Evolutionary conservation across 495 filamentous ascomycete genomes (phyloP).

Genomic region (Xylaria cubensis): DNA sequence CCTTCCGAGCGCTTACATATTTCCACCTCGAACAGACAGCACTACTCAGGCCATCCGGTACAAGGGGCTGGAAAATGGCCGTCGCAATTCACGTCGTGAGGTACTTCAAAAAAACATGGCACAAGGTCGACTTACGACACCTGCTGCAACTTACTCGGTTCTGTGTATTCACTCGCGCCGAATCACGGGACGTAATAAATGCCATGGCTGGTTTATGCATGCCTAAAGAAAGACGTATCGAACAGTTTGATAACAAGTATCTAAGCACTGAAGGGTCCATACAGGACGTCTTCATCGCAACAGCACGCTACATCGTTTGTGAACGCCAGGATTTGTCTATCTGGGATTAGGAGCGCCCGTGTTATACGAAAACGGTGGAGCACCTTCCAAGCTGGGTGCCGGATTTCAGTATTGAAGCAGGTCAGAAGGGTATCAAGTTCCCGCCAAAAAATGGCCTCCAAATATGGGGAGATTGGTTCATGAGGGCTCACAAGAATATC

Average conservation of each 20-base stretch:
- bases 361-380: not conserved
- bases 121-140: not conserved
- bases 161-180: not conserved
- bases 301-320: not conserved
- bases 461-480: not conserved
- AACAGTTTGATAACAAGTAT: not conserved
- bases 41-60: not conserved
- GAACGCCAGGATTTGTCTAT: constrained; percentile 10
- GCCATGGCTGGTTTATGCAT: not conserved
- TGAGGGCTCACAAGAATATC: not conserved
- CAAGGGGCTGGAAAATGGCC: not conserved
- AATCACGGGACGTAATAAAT: not conserved
- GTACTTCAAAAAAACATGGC: no score
- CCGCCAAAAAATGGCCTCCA: not conserved
- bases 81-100: not conserved
- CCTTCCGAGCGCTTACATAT: not conserved
- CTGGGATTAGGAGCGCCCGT: not conserved
- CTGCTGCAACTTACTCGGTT: not conserved
- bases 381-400: constrained; percentile 4
- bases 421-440: not conserved
- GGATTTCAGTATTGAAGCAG: not conserved
- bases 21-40: not conserved
- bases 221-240: not conserved
- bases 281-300: not conserved
- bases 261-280: not conserved